Evolutionary conservation across 2,329 filamentous ascomycete species (phyloP).

Genomic region (Knufia fluminis): DNA sequence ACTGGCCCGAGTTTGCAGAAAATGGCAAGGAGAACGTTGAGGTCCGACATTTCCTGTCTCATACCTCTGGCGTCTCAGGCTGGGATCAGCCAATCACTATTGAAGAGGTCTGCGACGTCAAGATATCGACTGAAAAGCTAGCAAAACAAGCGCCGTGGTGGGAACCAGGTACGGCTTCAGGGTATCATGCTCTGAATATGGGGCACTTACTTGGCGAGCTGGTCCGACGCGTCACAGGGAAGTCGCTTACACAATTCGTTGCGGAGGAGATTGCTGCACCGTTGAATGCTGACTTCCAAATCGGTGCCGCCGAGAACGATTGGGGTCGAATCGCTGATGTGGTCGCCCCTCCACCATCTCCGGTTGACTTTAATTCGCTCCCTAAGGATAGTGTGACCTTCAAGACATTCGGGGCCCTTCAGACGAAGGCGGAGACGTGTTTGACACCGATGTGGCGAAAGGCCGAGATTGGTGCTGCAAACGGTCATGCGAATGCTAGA

Average conservation of each 20-base stretch:
- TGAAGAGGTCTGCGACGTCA: slow-evolving; percentile 29
- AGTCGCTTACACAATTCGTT: slow-evolving; percentile 37
- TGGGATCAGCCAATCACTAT: slow-evolving; percentile 28
- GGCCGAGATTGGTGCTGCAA: slow-evolving; percentile 35
- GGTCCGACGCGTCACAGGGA: slow-evolving; percentile 34
- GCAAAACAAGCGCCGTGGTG: slow-evolving; percentile 37
- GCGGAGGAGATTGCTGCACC: slow-evolving; percentile 35
- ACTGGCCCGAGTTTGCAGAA: slow-evolving; percentile 41
- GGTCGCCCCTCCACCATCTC: slow-evolving; percentile 19
- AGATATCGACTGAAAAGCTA: slow-evolving; percentile 27
- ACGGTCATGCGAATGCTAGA: slow-evolving; percentile 40
- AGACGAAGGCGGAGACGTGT: slow-evolving; percentile 18
- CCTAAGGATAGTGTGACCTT: slow-evolving; percentile 23
- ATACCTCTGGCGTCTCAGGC: slow-evolving; percentile 29
- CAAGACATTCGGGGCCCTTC: slow-evolving; percentile 27
- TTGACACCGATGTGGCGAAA: slow-evolving; percentile 29
- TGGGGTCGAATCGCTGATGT: slow-evolving; percentile 33
- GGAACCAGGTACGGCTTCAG: slow-evolving; percentile 35
- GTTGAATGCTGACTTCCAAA: slow-evolving; percentile 38
- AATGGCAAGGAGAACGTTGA: slow-evolving; percentile 35
- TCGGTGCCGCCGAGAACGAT: slow-evolving; percentile 37
- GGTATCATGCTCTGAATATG: slow-evolving; percentile 35
- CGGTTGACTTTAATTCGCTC: slow-evolving; percentile 17
- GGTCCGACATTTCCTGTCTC: slow-evolving; percentile 35
- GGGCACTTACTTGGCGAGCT: slow-evolving; percentile 39